phyloP scores from a whole-genome alignment of 106 monocot species.

The Apostasia shenzhenica region DNA sequence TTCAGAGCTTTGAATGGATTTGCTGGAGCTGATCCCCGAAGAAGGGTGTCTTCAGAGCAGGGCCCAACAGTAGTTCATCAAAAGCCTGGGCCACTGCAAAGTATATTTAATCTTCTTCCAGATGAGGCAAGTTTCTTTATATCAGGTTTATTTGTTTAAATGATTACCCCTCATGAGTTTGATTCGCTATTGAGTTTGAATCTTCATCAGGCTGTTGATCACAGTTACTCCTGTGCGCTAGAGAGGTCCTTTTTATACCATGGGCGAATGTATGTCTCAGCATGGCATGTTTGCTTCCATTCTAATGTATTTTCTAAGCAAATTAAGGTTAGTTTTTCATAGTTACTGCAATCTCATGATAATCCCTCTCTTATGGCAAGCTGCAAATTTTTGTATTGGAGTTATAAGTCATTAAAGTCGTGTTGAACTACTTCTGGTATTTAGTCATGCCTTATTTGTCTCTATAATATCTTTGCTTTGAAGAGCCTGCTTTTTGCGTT shows the following conservation, averaged over 20 bases:
- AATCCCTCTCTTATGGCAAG: neutral
- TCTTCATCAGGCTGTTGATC: conserved; percentile 56
- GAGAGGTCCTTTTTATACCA: conserved; percentile 99
- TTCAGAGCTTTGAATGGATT: conserved; percentile 55
- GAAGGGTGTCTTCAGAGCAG: conserved; percentile 70
- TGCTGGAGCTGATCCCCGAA: conserved; percentile 75
- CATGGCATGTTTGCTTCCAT: conserved; percentile 99
- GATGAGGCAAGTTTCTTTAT: conserved; percentile 55
- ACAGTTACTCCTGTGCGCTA: conserved; percentile 98
- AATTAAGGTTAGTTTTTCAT: conserved; percentile 74
- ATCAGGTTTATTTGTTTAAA: neutral
- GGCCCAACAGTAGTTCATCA: conserved; percentile 93
- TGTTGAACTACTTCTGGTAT: neutral
- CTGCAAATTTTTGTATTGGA: neutral
- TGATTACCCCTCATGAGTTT: neutral
- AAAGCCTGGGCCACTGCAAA: conserved; percentile 87
- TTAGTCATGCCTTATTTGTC: neutral
- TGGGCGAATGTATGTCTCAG: conserved; percentile 96
- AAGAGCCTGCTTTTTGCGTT: too few species aligned
- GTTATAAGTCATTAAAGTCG: neutral
- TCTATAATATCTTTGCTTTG: too few species aligned
- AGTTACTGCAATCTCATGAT: neutral
- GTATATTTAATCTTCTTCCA: conserved; percentile 81
- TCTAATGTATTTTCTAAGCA: conserved; percentile 99
- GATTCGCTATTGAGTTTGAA: conserved; percentile 1